Evolutionary conservation across 768 basidiomycete species (phyloP).

Genomic region (Pleurotus ostreatus): DNA sequence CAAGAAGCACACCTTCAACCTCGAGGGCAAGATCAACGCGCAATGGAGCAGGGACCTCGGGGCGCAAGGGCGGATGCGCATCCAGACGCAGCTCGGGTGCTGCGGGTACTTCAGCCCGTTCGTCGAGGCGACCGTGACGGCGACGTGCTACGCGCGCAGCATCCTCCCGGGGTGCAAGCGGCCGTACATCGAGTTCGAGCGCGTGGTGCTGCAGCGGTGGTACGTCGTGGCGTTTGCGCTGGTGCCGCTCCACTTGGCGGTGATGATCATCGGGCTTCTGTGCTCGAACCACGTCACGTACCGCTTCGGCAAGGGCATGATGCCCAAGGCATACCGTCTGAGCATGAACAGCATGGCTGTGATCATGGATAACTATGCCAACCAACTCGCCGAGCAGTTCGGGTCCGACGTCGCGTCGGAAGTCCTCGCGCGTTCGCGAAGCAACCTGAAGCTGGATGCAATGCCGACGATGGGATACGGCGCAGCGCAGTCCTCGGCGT

Average conservation of each 20-base stretch:
- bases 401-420: conserved; percentile 61
- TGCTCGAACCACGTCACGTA: conserved; percentile 86
- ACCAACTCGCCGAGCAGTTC: conserved; percentile 65
- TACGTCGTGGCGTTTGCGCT: conserved; percentile 61
- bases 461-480: conserved; percentile 23
- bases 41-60: conserved; percentile 71
- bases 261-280: conserved; percentile 61
- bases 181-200: conserved; percentile 56
- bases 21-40: conserved; percentile 76
- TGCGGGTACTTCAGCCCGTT: conserved; percentile 82
- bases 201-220: conserved; percentile 53
- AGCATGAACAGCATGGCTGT: conserved; percentile 72
- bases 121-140: conserved; percentile 73
- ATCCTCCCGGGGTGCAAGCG: conserved; percentile 73
- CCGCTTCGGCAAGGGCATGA: conserved; percentile 85
- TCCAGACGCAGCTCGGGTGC: conserved; percentile 74
- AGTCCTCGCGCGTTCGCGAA: conserved; percentile 52
- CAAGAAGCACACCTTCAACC: conserved; percentile 70
- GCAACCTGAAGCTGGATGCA: conserved; percentile 38
- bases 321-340: conserved; percentile 78
- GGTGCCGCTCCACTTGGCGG: conserved; percentile 61
- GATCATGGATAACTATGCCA: conserved; percentile 83
- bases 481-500: background rate
- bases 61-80: conserved; percentile 52
- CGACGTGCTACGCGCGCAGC: conserved; percentile 72